Percentiles rank a stretch among this genome's conserved stretches.
Conservation (phyloP, 164 flowering plant species). For the Dillenia turbinata region DNA sequence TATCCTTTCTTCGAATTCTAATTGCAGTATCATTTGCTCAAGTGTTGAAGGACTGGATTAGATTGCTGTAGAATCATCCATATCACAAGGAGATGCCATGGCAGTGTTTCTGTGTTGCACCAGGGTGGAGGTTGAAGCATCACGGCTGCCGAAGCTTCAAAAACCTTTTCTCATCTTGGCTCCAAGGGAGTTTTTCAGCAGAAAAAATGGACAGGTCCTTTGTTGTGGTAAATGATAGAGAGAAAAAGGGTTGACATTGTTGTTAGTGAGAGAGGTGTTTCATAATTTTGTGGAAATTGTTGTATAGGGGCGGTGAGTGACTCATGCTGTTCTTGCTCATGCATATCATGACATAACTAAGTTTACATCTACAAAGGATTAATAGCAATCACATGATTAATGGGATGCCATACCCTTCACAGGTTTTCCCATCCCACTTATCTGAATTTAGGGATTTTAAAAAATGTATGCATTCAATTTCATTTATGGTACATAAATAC, state of each 20-base stretch:
- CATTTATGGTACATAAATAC: no score
- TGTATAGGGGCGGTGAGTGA: background rate
- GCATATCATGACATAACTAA: background rate
- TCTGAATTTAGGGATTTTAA: no score
- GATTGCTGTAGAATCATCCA: background rate
- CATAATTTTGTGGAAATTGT: background rate
- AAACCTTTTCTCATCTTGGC: constrained; percentile 70
- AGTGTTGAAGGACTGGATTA: constrained; percentile 35
- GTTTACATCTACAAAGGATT: background rate
- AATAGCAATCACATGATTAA: constrained; percentile 5
- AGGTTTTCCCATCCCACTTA: background rate
- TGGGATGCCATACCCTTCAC: background rate
- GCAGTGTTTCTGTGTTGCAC: constrained; percentile 35
- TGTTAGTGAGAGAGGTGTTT: background rate
- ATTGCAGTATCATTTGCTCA: constrained; percentile 82
- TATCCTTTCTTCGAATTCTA: constrained; percentile 68
- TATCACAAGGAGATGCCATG: constrained; percentile 8
- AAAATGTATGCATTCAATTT: no score
- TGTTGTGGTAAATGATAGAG: constrained; percentile 21
- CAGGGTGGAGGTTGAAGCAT: constrained; percentile 72
- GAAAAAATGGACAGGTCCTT: constrained; percentile 61
- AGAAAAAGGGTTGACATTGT: background rate
- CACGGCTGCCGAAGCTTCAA: constrained; percentile 53
- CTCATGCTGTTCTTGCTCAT: no score
- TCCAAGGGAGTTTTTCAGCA: constrained; percentile 59